A percentile compares a stretch with the other conserved stretches of the same genome.
These are phyloP conservation scores for Colletotrichum abscissum DNA, from an alignment of 2,329 filamentous ascomycete genomes.

Conservation along the genomic window DNA sequence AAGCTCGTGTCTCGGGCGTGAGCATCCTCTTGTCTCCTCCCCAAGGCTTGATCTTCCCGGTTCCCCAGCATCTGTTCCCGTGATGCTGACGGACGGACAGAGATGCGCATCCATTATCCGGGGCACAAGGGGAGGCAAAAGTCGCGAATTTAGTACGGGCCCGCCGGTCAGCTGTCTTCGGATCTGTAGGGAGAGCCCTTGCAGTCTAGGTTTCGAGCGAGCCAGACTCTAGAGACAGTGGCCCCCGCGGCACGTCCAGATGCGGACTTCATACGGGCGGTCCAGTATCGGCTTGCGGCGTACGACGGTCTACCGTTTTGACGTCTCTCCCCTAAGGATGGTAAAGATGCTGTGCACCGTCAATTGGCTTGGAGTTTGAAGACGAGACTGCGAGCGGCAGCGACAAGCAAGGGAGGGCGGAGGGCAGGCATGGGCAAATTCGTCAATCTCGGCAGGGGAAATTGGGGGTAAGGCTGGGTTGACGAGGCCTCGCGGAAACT, in stretches of 20 bases:
- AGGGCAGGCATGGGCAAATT: constrained; percentile 21
- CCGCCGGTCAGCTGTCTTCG: constrained; percentile 25
- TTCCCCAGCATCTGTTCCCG: neutral
- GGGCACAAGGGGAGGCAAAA: neutral
- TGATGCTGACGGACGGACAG: neutral
- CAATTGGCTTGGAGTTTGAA: neutral
- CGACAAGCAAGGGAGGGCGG: constrained; percentile 10
- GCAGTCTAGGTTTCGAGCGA: neutral
- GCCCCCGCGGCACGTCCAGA: too few relatives aligned
- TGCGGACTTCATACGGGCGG: constrained; percentile 9
- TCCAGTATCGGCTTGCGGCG: constrained; percentile 5
- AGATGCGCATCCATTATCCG: neutral
- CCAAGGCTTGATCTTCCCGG: neutral
- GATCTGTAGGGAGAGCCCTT: constrained; percentile 24
- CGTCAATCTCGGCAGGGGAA: constrained; percentile 26
- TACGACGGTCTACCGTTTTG: neutral
- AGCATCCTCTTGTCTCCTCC: neutral
- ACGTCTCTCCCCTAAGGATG: neutral
- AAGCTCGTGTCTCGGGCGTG: neutral
- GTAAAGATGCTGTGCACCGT: neutral
- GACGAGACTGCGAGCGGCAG: neutral
- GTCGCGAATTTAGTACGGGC: constrained; percentile 20
- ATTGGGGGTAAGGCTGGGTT: constrained; percentile 13
- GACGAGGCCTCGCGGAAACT: neutral
- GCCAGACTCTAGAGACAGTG: neutral